Evolutionary conservation across 176 grass and related monocot species (phyloP).

Genomic region (Cenchrus purpureus): DNA sequence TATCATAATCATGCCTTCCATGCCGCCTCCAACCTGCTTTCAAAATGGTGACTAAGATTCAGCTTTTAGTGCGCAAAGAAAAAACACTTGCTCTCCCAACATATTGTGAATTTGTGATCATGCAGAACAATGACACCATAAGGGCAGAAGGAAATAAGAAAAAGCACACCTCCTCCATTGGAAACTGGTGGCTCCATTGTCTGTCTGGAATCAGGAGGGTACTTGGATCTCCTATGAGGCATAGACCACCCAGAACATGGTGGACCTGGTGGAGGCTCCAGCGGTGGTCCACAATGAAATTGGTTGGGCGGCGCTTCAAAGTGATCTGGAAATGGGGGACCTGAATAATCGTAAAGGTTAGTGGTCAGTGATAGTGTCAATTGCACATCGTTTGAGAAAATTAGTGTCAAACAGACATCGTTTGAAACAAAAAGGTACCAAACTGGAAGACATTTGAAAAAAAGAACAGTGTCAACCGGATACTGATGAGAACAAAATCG

Average conservation of each 20-base stretch:
- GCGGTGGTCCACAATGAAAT: constrained; percentile 55
- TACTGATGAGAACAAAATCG: too few relatives aligned
- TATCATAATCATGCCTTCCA: constrained; percentile 49
- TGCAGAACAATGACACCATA: neutral
- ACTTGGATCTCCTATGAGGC: constrained; percentile 66
- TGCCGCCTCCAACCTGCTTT: constrained; percentile 51
- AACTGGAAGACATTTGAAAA: too few relatives aligned
- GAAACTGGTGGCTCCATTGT: constrained; percentile 62
- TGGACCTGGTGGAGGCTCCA: constrained; percentile 61
- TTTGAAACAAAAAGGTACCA: too few relatives aligned
- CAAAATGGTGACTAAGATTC: constrained; percentile 27
- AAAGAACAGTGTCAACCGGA: neutral
- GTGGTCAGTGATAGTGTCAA: constrained; percentile 6
- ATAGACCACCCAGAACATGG: constrained; percentile 71
- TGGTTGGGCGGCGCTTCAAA: constrained; percentile 54
- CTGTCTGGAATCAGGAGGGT: constrained; percentile 53
- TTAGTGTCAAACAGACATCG: neutral
- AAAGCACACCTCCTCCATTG: constrained; percentile 59
- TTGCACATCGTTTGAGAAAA: neutral
- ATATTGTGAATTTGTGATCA: neutral
- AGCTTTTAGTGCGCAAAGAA: neutral
- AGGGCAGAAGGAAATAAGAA: constrained; percentile 28
- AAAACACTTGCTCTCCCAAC: neutral
- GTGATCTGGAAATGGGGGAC: constrained; percentile 51
- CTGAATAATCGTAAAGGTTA: constrained; percentile 43